These are phyloP conservation scores for Dactylellina drechsleri DNA, from an alignment of 2,329 filamentous ascomycete species.

Conservation along the genomic window DNA sequence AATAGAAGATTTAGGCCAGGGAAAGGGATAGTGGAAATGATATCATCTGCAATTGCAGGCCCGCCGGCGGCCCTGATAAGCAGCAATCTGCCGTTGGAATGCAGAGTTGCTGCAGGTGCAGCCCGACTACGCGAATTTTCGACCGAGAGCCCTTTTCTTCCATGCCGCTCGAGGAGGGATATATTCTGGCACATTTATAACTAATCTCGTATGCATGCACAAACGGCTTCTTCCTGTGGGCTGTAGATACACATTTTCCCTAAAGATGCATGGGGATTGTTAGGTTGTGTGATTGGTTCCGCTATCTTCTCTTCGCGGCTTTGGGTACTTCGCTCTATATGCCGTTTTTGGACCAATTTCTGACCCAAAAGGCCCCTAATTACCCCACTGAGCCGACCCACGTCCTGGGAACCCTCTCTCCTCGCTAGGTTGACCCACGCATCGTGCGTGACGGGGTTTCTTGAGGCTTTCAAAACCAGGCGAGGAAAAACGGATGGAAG, in stretches of 20 bases:
- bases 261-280: neutral
- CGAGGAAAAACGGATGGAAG: constrained; percentile 23
- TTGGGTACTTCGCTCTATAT: constrained; percentile 34
- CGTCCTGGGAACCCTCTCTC: constrained; percentile 5
- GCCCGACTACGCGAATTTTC: no score
- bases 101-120: constrained; percentile 2
- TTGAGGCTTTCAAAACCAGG: constrained; percentile 11
- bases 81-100: constrained; percentile 41
- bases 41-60: constrained; percentile 9
- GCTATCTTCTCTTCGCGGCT: neutral
- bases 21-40: constrained; percentile 23
- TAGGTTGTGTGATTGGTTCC: constrained; percentile 2
- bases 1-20: neutral
- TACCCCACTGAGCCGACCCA: constrained; percentile 12
- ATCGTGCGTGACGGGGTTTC: constrained; percentile 8
- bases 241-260: no score
- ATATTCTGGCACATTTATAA: neutral
- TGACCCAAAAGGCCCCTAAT: constrained; percentile 20
- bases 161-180: neutral
- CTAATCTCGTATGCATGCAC: neutral
- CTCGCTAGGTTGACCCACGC: constrained; percentile 2
- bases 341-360: constrained; percentile 37
- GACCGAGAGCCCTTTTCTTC: neutral
- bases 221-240: no score
- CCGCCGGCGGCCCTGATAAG: constrained; percentile 29